Base-by-base conservation (phyloP, 1,139 yeast genomes). In the Pneumocystis murina region DNA sequence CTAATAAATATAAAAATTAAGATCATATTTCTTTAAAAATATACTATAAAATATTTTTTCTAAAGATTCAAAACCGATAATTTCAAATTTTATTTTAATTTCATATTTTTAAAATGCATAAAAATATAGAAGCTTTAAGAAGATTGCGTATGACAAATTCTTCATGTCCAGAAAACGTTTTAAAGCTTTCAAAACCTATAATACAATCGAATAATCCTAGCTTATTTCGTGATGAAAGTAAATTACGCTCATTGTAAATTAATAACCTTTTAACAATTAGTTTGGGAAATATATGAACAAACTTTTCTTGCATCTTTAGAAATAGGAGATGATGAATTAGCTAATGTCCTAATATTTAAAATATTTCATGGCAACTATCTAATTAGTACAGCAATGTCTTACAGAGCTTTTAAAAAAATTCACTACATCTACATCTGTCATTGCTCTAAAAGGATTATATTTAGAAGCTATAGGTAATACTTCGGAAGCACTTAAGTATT, bases 231-330 rank as follows among this genome's bases (percentile, higher is more conserved):
- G 55, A 48, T 48, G 55, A 48, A 48, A 48, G 55, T 41, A 48
- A 48, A 48, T 48, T 48, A 48, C 12, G 6, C 33, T 16, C 33
- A 48, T 48, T 24, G 7, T 14, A 48, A 48, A 48, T 48, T 12
- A 20, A 20, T 48, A 20, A 20, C 30, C 16, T 48, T 48, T 48
- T 24, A 24, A 20, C 20, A 60, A 35, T 30, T 61, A 24, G 55
- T 60, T 41, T 63, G 66, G 66, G 66, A 63, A 38, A 58, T 65
- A 12, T 65, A 65, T 36, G 64, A 65, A 28, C 65, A 65, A 39
- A 64, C 62, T 16, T 48, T 65, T 48, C 17, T 60, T 28, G 67
- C 67, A 2, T 66, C 67, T 57, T 35, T 64, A 43, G 62, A 59
- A 39, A 57, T 36, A n/a, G 59, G 61, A 5, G 66, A 65, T 33